A percentile compares a stretch with the other conserved stretches of the same genome.
phyloP scores from a whole-genome alignment of 192 early-diverging fungal genomes.

The Coemansia nantahalensis region DNA sequence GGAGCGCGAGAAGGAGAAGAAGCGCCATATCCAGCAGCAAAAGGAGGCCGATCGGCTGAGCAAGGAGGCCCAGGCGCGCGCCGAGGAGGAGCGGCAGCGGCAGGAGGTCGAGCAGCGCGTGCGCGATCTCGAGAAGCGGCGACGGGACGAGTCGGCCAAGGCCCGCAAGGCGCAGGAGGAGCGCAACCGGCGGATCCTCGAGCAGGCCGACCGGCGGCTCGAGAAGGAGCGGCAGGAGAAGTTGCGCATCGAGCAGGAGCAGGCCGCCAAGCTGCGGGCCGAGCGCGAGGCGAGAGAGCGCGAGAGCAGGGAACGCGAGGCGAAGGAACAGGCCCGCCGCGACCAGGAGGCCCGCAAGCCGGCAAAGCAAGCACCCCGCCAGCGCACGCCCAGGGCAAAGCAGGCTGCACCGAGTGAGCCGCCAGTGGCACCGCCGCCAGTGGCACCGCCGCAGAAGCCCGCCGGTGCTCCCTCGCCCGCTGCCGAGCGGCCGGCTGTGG shows the following conservation, averaged over 20 bases:
- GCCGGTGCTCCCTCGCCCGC: too few relatives aligned
- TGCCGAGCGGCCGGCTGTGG: too few relatives aligned
- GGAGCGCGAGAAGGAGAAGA: conserved; percentile 60
- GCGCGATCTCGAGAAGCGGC: conserved; percentile 23
- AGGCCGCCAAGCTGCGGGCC: conserved; percentile 6
- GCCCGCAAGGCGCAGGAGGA: conserved; percentile 35
- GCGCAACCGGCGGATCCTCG: conserved; percentile 43
- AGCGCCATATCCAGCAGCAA: conserved; percentile 40
- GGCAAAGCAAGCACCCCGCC: too few relatives aligned
- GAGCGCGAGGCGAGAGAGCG: conserved; percentile 9
- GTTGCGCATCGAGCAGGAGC: conserved; percentile 19
- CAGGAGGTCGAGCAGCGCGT: conserved; percentile 21
- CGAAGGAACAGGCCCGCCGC: conserved; percentile 1
- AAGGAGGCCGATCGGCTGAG: conserved; percentile 39
- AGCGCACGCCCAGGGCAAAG: too few relatives aligned
- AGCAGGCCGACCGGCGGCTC: conserved; percentile 43
- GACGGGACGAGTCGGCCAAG: conserved; percentile 28
- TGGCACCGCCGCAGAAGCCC: too few relatives aligned
- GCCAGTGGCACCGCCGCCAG: too few relatives aligned
- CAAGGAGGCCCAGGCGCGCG: conserved; percentile 23
- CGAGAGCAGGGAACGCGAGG: conserved; percentile 9
- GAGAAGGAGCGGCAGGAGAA: conserved; percentile 25
- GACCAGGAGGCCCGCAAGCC: conserved; percentile 6
- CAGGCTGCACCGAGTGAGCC: too few relatives aligned
- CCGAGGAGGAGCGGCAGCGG: conserved; percentile 34